Evolutionary conservation across 805 yeast genomes (phyloP).

Genomic region (Ogataea ramenticola): DNA sequence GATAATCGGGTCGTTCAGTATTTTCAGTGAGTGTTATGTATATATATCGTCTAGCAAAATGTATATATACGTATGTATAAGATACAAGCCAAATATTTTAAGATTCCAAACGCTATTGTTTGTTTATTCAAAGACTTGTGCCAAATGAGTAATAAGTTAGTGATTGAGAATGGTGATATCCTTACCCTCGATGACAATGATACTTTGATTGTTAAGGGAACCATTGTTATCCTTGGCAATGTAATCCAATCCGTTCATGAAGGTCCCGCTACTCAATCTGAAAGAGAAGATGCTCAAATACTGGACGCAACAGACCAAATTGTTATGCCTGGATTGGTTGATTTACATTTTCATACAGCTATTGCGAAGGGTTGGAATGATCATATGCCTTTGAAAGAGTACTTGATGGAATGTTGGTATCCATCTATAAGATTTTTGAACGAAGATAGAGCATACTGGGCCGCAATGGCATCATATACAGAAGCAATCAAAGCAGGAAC

Average conservation of each 20-base stretch:
- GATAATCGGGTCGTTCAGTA: too few species aligned
- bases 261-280: neutral
- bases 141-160: neutral
- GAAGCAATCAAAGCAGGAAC: conserved; percentile 5
- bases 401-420: conserved; percentile 5
- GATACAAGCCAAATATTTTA: too few species aligned
- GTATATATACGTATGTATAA: too few species aligned
- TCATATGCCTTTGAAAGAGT: conserved; percentile 5
- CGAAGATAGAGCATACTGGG: conserved; percentile 5
- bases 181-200: neutral
- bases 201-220: neutral
- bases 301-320: conserved; percentile 2
- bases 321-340: conserved; percentile 5
- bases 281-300: conserved; percentile 1
- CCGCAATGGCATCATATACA: conserved; percentile 3
- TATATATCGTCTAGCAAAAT: too few species aligned
- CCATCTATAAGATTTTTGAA: conserved; percentile 3
- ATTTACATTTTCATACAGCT: conserved; percentile 4
- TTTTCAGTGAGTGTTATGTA: too few species aligned
- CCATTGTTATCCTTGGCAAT: neutral
- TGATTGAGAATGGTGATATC: neutral
- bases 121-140: too few species aligned
- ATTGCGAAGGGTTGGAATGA: conserved; percentile 5
- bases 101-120: too few species aligned
- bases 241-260: neutral